phyloP scores from a whole-genome alignment of 768 basidiomycete genomes.

The Trametes elegans region DNA sequence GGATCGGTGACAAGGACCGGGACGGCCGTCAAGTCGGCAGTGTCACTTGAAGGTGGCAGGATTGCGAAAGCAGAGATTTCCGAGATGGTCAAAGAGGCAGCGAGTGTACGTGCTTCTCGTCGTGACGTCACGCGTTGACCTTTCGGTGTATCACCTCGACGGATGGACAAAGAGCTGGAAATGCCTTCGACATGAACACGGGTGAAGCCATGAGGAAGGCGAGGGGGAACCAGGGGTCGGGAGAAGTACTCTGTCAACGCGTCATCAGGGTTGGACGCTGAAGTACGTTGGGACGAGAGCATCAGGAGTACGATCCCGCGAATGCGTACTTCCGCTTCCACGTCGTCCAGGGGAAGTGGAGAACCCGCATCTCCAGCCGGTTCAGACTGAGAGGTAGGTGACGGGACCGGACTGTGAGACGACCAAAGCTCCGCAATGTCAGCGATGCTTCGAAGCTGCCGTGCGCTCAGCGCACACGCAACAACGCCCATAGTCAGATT shows the following conservation, averaged over 20 bases:
- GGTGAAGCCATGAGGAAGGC: slow-evolving; percentile 46
- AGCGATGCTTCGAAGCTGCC: slow-evolving; percentile 53
- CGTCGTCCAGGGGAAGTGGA: slow-evolving; percentile 23
- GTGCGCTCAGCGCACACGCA: slow-evolving; percentile 54
- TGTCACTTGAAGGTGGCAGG: slow-evolving; percentile 19
- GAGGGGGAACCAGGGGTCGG: slow-evolving; percentile 59
- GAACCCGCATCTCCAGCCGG: not conserved
- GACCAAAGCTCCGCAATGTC: slow-evolving; percentile 28
- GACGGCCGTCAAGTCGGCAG: slow-evolving; percentile 37
- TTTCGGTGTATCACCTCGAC: not conserved
- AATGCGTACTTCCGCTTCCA: slow-evolving; percentile 35
- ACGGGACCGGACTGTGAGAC: slow-evolving; percentile 15
- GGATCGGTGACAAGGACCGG: slow-evolving; percentile 78
- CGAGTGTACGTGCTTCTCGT: slow-evolving; percentile 3
- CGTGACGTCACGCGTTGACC: not conserved
- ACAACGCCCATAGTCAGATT: slow-evolving; percentile 47
- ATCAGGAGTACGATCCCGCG: slow-evolving; percentile 51
- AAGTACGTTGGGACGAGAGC: slow-evolving; percentile 33
- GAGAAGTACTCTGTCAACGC: slow-evolving; percentile 46
- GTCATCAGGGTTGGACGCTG: slow-evolving; percentile 17
- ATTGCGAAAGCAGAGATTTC: slow-evolving; percentile 64
- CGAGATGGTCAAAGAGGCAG: slow-evolving; percentile 19
- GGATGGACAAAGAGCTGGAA: slow-evolving; percentile 24
- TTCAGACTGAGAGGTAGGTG: not conserved
- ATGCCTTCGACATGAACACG: slow-evolving; percentile 38